Evolutionary conservation across 1,284 basidiomycete species (phyloP).

Genomic region (Moniliophthora roreri): DNA sequence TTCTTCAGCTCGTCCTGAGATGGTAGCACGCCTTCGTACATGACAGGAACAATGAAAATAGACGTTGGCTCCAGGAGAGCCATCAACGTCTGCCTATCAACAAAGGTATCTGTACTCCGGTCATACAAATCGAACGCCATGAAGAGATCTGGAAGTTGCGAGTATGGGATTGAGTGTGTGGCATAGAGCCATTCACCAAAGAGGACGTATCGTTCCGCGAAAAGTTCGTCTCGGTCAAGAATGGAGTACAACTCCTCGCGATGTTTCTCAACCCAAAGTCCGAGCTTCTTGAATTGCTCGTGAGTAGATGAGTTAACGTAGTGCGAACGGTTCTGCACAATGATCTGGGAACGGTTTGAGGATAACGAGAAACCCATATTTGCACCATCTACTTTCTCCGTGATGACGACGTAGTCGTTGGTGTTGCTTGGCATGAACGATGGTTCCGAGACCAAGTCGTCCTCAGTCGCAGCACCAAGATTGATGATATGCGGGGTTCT

Average conservation of each 20-base stretch:
- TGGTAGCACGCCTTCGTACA: slow-evolving; percentile 41
- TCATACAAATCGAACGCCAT: slow-evolving; percentile 64
- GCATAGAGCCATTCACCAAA: slow-evolving; percentile 67
- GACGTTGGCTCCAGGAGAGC: slow-evolving; percentile 35
- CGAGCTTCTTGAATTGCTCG: slow-evolving; percentile 60
- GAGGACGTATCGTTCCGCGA: slow-evolving; percentile 56
- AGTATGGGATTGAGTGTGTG: slow-evolving; percentile 60
- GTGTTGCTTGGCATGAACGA: slow-evolving; percentile 9
- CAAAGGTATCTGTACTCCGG: slow-evolving; percentile 42
- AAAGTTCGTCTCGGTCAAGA: slow-evolving; percentile 49
- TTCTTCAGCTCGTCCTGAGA: slow-evolving; percentile 35
- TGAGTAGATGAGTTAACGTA: slow-evolving; percentile 53
- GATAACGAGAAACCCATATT: slow-evolving; percentile 67
- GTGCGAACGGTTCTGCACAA: slow-evolving; percentile 66
- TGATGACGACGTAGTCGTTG: slow-evolving; percentile 41
- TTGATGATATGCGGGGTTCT: slow-evolving; percentile 59
- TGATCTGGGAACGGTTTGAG: slow-evolving; percentile 40
- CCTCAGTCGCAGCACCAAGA: slow-evolving; percentile 52
- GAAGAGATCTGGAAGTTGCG: slow-evolving; percentile 50
- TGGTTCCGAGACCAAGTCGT: slow-evolving; percentile 43
- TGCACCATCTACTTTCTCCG: slow-evolving; percentile 67
- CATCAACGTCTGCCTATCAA: slow-evolving; percentile 36
- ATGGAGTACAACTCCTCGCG: slow-evolving; percentile 41
- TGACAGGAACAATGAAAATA: slow-evolving; percentile 44
- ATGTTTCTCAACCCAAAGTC: slow-evolving; percentile 50